Evolutionary conservation across 192 early-diverging fungal genomes (phyloP).

Genomic region (Coemansia sp.): DNA sequence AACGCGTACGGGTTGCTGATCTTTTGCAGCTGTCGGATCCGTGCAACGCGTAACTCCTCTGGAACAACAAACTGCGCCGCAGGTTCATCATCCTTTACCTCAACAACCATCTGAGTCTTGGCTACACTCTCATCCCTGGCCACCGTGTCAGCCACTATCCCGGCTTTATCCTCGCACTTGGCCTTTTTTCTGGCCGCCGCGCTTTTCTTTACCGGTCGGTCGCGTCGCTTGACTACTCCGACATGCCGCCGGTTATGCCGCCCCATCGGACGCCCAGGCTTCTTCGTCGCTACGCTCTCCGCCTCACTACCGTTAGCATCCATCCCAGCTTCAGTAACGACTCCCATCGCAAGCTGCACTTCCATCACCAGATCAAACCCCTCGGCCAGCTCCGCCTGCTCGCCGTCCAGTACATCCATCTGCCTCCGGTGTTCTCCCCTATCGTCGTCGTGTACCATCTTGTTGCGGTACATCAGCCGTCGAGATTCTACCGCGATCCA

Average conservation of each 20-base stretch:
- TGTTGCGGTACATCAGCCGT: conserved; percentile 25
- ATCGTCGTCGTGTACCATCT: conserved; percentile 6
- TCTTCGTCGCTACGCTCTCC: too few species aligned
- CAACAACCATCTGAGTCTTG: too few species aligned
- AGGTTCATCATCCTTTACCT: neutral
- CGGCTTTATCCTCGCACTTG: neutral
- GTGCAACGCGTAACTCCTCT: conserved; percentile 35
- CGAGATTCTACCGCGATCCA: conserved; percentile 42
- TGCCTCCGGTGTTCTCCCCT: conserved; percentile 11
- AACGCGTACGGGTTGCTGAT: conserved; percentile 38
- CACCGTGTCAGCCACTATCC: neutral
- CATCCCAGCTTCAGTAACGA: neutral
- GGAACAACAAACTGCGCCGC: conserved; percentile 18
- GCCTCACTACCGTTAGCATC: too few species aligned
- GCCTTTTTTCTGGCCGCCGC: neutral
- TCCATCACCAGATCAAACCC: conserved; percentile 29
- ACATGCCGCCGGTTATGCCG: too few species aligned
- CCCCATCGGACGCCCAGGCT: neutral
- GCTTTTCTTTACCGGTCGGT: too few species aligned
- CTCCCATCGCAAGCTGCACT: too few species aligned
- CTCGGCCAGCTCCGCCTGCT: conserved; percentile 1
- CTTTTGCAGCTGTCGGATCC: conserved; percentile 15
- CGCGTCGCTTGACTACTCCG: too few species aligned
- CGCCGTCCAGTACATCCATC: conserved; percentile 1
- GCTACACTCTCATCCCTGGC: neutral